Conservation (phyloP, 805 yeast species). For the Lachancea meyersii region DNA sequence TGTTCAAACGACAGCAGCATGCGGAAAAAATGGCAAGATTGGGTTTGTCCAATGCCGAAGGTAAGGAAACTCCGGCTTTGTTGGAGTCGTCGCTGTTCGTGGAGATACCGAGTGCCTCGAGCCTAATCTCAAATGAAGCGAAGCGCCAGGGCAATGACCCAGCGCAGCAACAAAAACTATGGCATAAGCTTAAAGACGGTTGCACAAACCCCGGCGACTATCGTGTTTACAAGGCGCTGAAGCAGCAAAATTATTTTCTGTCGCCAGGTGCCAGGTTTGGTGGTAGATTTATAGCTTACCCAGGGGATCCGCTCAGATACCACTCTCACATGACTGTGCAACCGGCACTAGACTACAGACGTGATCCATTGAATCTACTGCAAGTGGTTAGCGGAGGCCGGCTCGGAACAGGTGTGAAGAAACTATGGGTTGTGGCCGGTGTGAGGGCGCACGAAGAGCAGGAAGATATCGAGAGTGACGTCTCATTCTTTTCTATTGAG, state of each 20-base stretch:
- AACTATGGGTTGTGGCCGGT: slow-evolving; percentile 62
- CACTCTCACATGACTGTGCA: slow-evolving; percentile 78
- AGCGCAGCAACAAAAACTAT: neutral
- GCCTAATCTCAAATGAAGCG: neutral
- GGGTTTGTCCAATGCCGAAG: slow-evolving; percentile 13
- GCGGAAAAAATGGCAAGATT: slow-evolving; percentile 15
- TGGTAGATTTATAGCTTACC: slow-evolving; percentile 81
- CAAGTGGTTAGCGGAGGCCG: slow-evolving; percentile 80
- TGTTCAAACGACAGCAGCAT: slow-evolving; percentile 20
- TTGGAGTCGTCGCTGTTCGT: slow-evolving; percentile 23
- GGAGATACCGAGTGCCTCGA: slow-evolving; percentile 18
- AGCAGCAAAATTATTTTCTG: slow-evolving; percentile 42
- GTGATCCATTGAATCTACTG: slow-evolving; percentile 47
- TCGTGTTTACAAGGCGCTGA: slow-evolving; percentile 32
- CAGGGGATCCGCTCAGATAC: slow-evolving; percentile 87
- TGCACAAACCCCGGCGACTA: slow-evolving; percentile 21
- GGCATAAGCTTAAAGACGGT: slow-evolving; percentile 1
- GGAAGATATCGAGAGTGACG: slow-evolving; percentile 24
- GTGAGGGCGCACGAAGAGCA: slow-evolving; percentile 17
- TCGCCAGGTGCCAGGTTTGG: slow-evolving; percentile 92
- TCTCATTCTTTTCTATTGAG: slow-evolving; percentile 64
- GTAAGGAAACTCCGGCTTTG: slow-evolving; percentile 7
- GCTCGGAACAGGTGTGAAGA: slow-evolving; percentile 87
- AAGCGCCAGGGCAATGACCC: neutral
- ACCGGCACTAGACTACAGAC: slow-evolving; percentile 39